Evolutionary conservation across 2,329 filamentous ascomycete genomes (phyloP).

Genomic region (Thermochaetoides dissita): DNA sequence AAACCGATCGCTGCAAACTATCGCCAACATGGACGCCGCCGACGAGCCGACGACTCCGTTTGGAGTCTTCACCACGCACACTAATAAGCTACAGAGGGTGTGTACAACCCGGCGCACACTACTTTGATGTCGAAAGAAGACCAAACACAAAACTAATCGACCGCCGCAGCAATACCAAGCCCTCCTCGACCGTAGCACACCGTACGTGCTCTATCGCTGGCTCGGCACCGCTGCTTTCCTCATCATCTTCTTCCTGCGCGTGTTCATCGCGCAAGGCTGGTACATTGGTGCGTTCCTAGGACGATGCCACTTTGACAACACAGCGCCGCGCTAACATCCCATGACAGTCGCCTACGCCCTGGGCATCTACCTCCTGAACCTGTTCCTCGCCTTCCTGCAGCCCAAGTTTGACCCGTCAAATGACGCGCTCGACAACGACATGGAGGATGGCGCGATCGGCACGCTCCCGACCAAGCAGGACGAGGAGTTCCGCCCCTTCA

Average conservation of each 20-base stretch:
- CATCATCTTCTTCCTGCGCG: conserved; percentile 71
- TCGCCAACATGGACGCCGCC: conserved; percentile 11
- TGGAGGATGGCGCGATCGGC: conserved; percentile 79
- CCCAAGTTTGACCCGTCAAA: conserved; percentile 98
- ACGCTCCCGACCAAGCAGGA: conserved; percentile 86
- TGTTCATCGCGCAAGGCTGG: conserved; percentile 90
- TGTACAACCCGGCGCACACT: conserved; percentile 18
- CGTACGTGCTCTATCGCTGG: conserved; percentile 84
- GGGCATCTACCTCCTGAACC: conserved; percentile 95
- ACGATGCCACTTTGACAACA: too few species aligned
- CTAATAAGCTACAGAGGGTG: conserved; percentile 38
- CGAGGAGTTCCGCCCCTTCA: conserved; percentile 96
- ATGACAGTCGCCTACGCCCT: conserved; percentile 83
- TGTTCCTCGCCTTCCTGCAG: conserved; percentile 95
- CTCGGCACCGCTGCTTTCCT: conserved; percentile 63
- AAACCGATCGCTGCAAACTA: too few species aligned
- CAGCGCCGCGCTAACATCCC: conserved; percentile 6
- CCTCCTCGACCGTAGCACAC: conserved; percentile 85
- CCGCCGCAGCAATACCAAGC: conserved; percentile 70
- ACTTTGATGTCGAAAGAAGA: too few species aligned
- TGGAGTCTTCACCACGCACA: conserved; percentile 14
- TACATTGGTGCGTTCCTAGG: conserved; percentile 64
- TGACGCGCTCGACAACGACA: conserved; percentile 78
- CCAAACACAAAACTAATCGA: too few species aligned
- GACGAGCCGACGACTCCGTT: conserved; percentile 16